Evolutionary conservation across 768 basidiomycete species (phyloP), one percentile per base, ranked within the genome.

Genomic region (Cyathus striatus): DNA sequence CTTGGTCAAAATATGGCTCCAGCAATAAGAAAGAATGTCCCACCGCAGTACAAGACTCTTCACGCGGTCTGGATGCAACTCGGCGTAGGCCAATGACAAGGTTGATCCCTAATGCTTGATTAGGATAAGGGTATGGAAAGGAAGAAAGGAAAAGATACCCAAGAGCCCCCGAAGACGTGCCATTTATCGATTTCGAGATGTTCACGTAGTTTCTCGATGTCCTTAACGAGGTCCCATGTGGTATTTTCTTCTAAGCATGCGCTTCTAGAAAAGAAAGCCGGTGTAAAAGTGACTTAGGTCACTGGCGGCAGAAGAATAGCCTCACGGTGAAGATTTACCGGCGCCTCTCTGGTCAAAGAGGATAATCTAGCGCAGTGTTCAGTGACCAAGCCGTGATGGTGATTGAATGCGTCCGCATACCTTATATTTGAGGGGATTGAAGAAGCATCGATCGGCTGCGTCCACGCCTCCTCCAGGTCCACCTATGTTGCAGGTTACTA

Each of bases 121-220:
- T 23, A 20, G 40, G 26, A 21, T 39, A 20, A 18, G 12, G 9
- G 33, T 38, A n/a, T 12, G 20, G 26, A 18, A 26, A 3, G 38
- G 39, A 32, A 22, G n/a, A 24, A 38, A 39, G n/a, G 24, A 13
- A 22, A n/a, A 58, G 69, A 39, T 50, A 86, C 87, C 92, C 93
- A 95, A 38, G 86, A 90, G 6, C 93, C 93, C 22, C 94, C 94
- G 57, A 97, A 96, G 21, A 96, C 89, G 44, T 94, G 83, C 93
- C 92, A 96, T 56, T 81, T 89, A 16, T 89, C 82, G 43, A 97
- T 74, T 32, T 65, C 65, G 13, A 97, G 74, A 45, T 86, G 76
- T 56, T 83, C 70, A 44, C 94, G 76, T 20, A 95, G 65, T 53
- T 69, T 83, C 59, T 97, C 94, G 7, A 92, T 80, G 56, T 97